Evolutionary conservation across 352 stramenopile species (phyloP), one percentile per base, ranked within the genome.

Genomic region (Phytophthora rubi): DNA sequence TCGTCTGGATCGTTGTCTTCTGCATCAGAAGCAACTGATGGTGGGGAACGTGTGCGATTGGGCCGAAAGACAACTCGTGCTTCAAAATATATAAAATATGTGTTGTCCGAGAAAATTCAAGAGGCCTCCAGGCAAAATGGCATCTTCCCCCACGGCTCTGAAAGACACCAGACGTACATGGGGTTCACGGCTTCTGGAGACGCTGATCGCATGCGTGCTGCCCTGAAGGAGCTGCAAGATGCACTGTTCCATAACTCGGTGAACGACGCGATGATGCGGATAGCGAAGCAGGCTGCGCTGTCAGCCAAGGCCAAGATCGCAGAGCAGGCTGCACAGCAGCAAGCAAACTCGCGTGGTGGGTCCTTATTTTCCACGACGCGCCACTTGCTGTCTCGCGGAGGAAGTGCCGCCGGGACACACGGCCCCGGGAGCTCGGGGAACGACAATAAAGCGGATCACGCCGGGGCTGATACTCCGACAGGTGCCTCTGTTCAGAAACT

Each of bases 301-400:
- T 94, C 86, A 0, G 88, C 88, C 8, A 92, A 94, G 48, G 88
- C 85, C 4, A 89, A 89, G 54, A 95, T 95, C 75, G 88, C 88
- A 6, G 85, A 95, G 48, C 83, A 94, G 49, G 81, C 83, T 28
- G 84, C 86, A 1, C 86, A 92, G 28, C 86, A 94, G 55, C 85
- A 93, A 47, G 79, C 80, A 32, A 86, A 63, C 44, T 76, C 70
- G 55, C 80, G 79, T 52, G 70, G 85, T 72, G 78, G 80, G 8
- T 93, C 86, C 6, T 73, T 92, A 37, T 81, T 94, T 32, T 86
- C 82, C 21, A 92, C 86, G 8, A 94, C 86, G n/a, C 77, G 86
- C 4, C 81, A 94, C 12, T 67, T 94, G 49, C 65, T 94, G 16
- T 90, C 80, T 13, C 75, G 83, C 8, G 73, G 79, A 39, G 66